These are phyloP conservation scores for Sugiyamaella japonica DNA, from an alignment of 1,139 yeast genomes.

Conservation along the genomic window DNA sequence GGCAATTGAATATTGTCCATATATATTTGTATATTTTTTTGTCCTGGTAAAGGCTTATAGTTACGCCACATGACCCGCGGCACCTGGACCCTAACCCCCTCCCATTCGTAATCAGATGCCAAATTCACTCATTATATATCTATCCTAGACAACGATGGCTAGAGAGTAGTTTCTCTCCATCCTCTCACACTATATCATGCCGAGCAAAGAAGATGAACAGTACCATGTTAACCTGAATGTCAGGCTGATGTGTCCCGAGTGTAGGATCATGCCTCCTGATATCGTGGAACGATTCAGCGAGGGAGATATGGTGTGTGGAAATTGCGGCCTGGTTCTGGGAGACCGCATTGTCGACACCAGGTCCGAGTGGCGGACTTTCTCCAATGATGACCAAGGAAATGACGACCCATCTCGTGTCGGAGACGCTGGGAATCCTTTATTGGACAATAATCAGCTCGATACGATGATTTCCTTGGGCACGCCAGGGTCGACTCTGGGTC, in stretches of 20 bases:
- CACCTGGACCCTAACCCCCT: too few relatives aligned
- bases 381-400: conserved; percentile 94
- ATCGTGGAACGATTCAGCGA: conserved; percentile 92
- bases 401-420: conserved; percentile 99
- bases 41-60: too few relatives aligned
- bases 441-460: conserved; percentile 89
- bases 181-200: conserved; percentile 13
- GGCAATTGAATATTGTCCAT: too few relatives aligned
- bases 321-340: conserved; percentile 91
- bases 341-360: conserved; percentile 93
- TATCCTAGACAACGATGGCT: neutral
- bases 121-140: too few relatives aligned
- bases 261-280: conserved; percentile 94
- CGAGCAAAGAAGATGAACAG: conserved; percentile 26
- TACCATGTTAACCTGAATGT: conserved; percentile 64
- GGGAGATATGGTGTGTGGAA: conserved; percentile 96
- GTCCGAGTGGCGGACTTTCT: conserved; percentile 97
- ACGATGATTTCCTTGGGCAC: conserved; percentile 89
- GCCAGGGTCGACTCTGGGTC: conserved; percentile 62
- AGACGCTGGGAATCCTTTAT: conserved; percentile 92
- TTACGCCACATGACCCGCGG: too few relatives aligned
- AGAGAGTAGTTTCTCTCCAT: neutral
- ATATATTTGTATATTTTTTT: too few relatives aligned
- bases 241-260: conserved; percentile 91
- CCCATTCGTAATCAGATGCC: too few relatives aligned